Evolutionary conservation across 2,329 filamentous ascomycete genomes (phyloP), one percentile per base, ranked within the genome.

Genomic region (Neonectria magnoliae): DNA sequence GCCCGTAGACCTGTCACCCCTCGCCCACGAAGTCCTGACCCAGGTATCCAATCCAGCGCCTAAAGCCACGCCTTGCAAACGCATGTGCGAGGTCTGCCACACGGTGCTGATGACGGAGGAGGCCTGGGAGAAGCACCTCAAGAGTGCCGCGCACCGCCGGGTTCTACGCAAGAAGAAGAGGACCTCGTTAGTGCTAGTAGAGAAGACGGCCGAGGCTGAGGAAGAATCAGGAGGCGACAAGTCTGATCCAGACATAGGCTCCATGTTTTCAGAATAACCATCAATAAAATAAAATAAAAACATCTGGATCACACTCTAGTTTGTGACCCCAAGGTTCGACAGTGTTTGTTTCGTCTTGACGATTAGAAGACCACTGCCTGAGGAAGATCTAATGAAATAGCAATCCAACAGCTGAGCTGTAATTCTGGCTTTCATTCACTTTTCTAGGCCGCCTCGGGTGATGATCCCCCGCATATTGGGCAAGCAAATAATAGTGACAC

Each of bases 391-490:
- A 45, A 45, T 55, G 42, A 68, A 70, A 62, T 68, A 64, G 65
- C n/a, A 25, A 33, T 11, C 27, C 16, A 36, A 31, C 18, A 8
- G 8, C 10, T 9, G 9, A 16, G 9, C 18, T 4, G 8, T 36
- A 51, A 94, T 91, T 77, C 92, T 84, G 61, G 85, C 84, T 84
- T 91, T 91, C 10, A 96, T 91, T 93, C 93, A 97, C 68, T 89
- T 90, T 83, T 94, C 92, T 65, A 97, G 76, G 0, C 93, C 93
- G 2, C 93, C 93, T 54, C 85, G 79, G 0, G 92, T 91, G 73
- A 95, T 94, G 72, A 95, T 94, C 74, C 92, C 92, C 78, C 97
- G 94, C 60, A 97, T 91, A 75, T 95, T 97, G 0, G 91, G n/a
- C n/a, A n/a, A n/a, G n/a, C n/a, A n/a, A n/a, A n/a, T n/a, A n/a